Evolutionary conservation across 2,329 filamentous ascomycete genomes (phyloP), one percentile per base, ranked within the genome.

Genomic region (Talaromyces funiculosus): DNA sequence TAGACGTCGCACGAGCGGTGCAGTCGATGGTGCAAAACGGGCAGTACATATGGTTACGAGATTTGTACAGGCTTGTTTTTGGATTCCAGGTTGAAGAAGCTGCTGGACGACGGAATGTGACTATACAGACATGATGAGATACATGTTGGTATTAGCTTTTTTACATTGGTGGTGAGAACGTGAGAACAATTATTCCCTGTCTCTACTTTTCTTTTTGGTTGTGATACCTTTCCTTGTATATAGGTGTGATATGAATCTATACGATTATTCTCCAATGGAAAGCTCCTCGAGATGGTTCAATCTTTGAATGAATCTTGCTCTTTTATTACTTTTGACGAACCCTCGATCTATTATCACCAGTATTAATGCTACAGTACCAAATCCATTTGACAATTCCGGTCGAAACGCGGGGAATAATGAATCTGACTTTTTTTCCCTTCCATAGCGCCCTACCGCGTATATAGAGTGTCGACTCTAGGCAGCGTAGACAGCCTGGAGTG

Each of bases 41-140:
- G 60, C 86, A 92, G 67, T 94, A 94, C 73, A 80, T 80, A 8
- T 97, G 93, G 81, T 77, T 97, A 64, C 82, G 86, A 54, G 92
- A 96, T 68, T 79, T 97, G 14, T 97, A 90, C 77, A 84, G 85
- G 57, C 81, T 93, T 42, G 91, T 96, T 2, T 96, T 95, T 72
- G 89, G 90, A 3, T 93, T 93, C 69, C 84, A 88, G 53, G 76
- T 91, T 16, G 90, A 96, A 59, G 92, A 96, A 67, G 87, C 85
- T 0, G 85, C 88, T 51, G 78, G 81, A 58, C 81, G 87, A 64
- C 88, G 89, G 68, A 84, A 82, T 60, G 79, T 87, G 12, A 67
- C 65, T n/a, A 71, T 76, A 63, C 72, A 75, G 63, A 69, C 69
- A 31, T 75, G 67, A 64, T 31, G 18, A 53, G 26, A 24, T 53